Percentiles rank a stretch among this genome's conserved stretches.
These are phyloP conservation scores for Kuraishia capsulata DNA, from an alignment of 805 yeast genomes.

Conservation along the genomic window DNA sequence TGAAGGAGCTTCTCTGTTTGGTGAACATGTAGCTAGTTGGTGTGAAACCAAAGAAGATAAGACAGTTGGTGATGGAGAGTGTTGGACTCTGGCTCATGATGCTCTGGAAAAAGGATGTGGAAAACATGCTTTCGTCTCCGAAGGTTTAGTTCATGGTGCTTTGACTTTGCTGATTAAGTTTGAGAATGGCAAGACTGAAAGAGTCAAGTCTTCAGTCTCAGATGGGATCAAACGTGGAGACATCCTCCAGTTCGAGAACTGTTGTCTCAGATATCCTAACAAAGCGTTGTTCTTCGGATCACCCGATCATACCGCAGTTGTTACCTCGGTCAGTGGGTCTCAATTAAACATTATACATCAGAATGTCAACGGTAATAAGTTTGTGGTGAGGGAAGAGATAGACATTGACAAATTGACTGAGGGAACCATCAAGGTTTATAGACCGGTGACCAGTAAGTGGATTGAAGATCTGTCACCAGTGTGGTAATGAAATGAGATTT, in stretches of 20 bases:
- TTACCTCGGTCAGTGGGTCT: constrained; percentile 16
- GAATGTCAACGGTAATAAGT: constrained; percentile 33
- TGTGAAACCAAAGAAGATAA: constrained; percentile 37
- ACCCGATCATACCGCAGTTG: constrained; percentile 44
- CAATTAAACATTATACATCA: constrained; percentile 35
- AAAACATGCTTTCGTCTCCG: constrained; percentile 44
- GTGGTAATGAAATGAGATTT: too few relatives aligned
- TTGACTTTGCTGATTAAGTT: constrained; percentile 14
- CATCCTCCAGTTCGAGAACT: constrained; percentile 36
- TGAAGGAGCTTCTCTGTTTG: constrained; percentile 27
- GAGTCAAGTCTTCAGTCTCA: constrained; percentile 13
- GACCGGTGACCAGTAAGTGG: constrained; percentile 42
- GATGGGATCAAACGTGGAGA: constrained; percentile 48
- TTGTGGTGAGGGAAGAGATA: constrained; percentile 30
- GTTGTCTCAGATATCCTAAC: constrained; percentile 28
- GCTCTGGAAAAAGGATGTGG: constrained; percentile 48
- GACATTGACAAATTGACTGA: constrained; percentile 25
- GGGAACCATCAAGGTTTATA: constrained; percentile 36
- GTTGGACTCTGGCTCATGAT: constrained; percentile 53
- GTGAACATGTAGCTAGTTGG: constrained; percentile 50
- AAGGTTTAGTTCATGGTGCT: constrained; percentile 38
- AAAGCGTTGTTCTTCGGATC: constrained; percentile 31
- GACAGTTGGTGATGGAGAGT: constrained; percentile 46
- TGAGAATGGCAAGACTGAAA: constrained; percentile 8
- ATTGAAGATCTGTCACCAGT: constrained; percentile 19